Base-by-base conservation (phyloP, 1,284 basidiomycete species). In the Boletus holoroseus region DNA sequence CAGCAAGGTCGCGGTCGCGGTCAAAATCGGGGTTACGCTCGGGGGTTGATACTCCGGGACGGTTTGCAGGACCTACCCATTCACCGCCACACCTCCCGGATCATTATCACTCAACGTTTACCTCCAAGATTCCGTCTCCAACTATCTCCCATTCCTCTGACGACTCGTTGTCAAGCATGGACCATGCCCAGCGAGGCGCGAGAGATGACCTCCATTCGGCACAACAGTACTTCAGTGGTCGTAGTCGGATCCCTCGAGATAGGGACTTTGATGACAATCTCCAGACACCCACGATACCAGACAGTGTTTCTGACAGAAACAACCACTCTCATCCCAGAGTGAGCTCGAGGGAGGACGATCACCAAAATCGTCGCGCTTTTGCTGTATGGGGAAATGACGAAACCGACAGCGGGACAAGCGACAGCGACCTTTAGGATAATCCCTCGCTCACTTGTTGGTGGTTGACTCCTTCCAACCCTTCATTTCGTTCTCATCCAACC, bases 371-470 rank as follows among this genome's bases (percentile, higher is more conserved):
- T 43, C 71, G 81, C 26, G 85, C 87, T 34, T 89, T 91, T 60
- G 84, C 86, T 48, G 88, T 88, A 16, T 88, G 82, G 81, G 89
- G 88, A 1, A 84, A 88, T 43, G 91, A 93, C 63, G 91, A 93
- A 67, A 91, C 87, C 50, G 91, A 92, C 60, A 88, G 85, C 61
- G 84, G 83, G 59, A 76, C 85, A 16, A 89, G 86, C 55, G 86
- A 88, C 60, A 83, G 76, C 54, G 85, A 88, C 39, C 30, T 28
- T 68, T 51, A 66, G 7, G 24, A 26, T 36, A 11, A 11, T 13
- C 6, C 27, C 15, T 36, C 31, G 12, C 16, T 24, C 22, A 18
- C 28, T 18, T 45, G 20, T 31, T 22, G 30, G 27, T 7, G 34
- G 32, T 24, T 44, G 20, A 27, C n/a, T 15, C 22, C 6, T n/a